Base-by-base conservation (phyloP, 2,329 filamentous ascomycete genomes). In the Beauveria pseudobassiana region DNA sequence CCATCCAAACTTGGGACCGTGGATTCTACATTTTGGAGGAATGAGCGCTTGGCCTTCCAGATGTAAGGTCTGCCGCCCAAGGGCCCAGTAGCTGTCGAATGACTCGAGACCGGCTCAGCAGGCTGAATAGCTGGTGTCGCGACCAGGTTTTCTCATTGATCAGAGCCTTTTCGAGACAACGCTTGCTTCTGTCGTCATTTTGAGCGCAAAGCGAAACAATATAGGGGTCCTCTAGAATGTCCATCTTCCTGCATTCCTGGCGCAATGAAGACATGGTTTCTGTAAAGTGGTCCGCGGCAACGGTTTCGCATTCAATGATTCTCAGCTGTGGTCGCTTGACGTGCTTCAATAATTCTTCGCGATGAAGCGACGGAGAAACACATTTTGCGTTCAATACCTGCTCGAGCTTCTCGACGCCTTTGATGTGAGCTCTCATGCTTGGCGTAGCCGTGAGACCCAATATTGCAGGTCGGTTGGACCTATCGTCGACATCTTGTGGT, bases 381-480 rank as follows among this genome's bases (percentile, higher is more conserved):
- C 87, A 89, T 38, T 83, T 77, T 1, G 90, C 83, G 70, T 92
- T 81, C 49, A 96, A 76, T 46, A 88, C 90, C 3, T 71, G 65
- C 70, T 96, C 91, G 7, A 96, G 80, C 5, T 72, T 70, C 72
- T 82, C 75, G 16, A 93, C 77, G 42, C 81, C 81, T 1, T 76
- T 73, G 1, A 80, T 71, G 18, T 80, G 81, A 1, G 82, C 84
- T 61, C 79, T 83, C 65, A 88, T 85, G 3, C 90, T 82, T 0
- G 91, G 91, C 64, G 89, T 96, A 1, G 92, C 92, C 7, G 88
- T 93, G 26, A 96, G 77, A 0, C 91, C 92, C 5, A 96, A 77
- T 30, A 96, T 87, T 22, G 80, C 78, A 0, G 92, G 92, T 1
- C 84, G 72, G 0, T 68, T 54, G 0, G 71, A 63, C 0, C 77